phyloP scores from a whole-genome alignment of 257 asterid genomes.

The Plantago ovata region DNA sequence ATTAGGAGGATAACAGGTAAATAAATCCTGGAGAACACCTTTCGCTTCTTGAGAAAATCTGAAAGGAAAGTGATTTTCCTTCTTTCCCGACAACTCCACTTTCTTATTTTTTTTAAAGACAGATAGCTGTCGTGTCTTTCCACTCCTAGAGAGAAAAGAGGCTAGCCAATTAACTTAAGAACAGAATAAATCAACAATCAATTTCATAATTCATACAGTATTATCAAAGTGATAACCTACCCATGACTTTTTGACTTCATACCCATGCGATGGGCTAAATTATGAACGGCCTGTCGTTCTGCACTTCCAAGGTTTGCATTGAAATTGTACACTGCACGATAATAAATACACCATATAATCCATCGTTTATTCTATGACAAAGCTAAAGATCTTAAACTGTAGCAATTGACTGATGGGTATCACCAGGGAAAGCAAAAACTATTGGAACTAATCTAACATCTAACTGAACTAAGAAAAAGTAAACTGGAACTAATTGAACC shows the following conservation, averaged over 20 bases:
- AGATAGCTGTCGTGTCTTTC: conserved; percentile 49
- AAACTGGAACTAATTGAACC: too few relatives aligned
- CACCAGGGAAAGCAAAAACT: too few relatives aligned
- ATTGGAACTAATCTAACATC: background rate
- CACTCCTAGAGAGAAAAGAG: conserved; percentile 38
- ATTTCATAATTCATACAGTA: background rate
- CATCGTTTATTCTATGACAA: background rate
- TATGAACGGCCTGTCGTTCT: conserved; percentile 72
- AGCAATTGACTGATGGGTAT: too few relatives aligned
- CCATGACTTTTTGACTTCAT: conserved; percentile 71
- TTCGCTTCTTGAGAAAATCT: conserved; percentile 60
- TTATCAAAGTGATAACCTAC: conserved; percentile 35
- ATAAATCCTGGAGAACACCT: conserved; percentile 59
- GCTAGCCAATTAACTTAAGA: conserved; percentile 1
- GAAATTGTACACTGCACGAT: conserved; percentile 59
- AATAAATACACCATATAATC: conserved; percentile 15
- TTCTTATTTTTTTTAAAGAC: conserved; percentile 47
- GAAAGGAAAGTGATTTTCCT: conserved; percentile 42
- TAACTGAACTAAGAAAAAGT: background rate
- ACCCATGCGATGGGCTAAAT: conserved; percentile 55
- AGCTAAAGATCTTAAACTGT: background rate
- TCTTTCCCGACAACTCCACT: conserved; percentile 18
- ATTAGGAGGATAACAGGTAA: conserved; percentile 71
- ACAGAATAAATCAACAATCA: background rate
- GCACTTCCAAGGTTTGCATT: conserved; percentile 37